Conservation (phyloP, 2,329 filamentous ascomycete species). For the Decorospora gaudefroyi region DNA sequence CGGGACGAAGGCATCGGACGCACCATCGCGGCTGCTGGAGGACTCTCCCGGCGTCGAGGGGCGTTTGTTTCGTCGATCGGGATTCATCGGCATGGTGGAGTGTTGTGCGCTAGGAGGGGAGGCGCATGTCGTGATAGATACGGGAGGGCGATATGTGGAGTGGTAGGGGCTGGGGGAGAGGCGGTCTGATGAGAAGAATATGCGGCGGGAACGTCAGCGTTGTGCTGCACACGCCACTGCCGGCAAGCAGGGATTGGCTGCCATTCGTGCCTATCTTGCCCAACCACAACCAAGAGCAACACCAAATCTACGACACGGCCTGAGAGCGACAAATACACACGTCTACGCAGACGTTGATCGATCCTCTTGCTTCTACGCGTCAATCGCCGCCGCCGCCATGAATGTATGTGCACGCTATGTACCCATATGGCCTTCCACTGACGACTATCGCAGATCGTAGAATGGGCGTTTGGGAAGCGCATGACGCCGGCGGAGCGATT, state of each 20-base stretch:
- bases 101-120: slow-evolving; percentile 20
- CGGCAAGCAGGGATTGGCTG: slow-evolving; percentile 17
- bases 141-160: slow-evolving; percentile 7
- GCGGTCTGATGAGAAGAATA: slow-evolving; percentile 22
- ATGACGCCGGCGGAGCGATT: slow-evolving; percentile 94
- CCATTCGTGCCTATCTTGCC: slow-evolving; percentile 8
- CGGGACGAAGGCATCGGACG: slow-evolving; percentile 31
- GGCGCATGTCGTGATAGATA: slow-evolving; percentile 39
- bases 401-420: slow-evolving; percentile 52
- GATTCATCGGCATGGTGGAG: slow-evolving; percentile 34
- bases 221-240: slow-evolving; percentile 20
- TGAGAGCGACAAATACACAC: no score
- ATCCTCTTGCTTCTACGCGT: slow-evolving; percentile 7
- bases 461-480: slow-evolving; percentile 99
- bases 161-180: slow-evolving; percentile 12
- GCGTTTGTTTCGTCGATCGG: slow-evolving; percentile 30
- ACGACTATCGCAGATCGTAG: slow-evolving; percentile 64
- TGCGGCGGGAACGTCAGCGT: slow-evolving; percentile 20
- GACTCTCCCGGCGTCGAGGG: slow-evolving; percentile 32
- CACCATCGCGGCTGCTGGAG: slow-evolving; percentile 34
- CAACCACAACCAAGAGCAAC: slow-evolving; percentile 9
- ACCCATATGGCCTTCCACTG: background rate
- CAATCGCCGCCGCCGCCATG: slow-evolving; percentile 29
- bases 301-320: slow-evolving; percentile 3
- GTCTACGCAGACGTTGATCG: no score